These are phyloP conservation scores for Curvularia eragrostidis DNA, from an alignment of 2,329 filamentous ascomycete species.

Conservation along the genomic window DNA sequence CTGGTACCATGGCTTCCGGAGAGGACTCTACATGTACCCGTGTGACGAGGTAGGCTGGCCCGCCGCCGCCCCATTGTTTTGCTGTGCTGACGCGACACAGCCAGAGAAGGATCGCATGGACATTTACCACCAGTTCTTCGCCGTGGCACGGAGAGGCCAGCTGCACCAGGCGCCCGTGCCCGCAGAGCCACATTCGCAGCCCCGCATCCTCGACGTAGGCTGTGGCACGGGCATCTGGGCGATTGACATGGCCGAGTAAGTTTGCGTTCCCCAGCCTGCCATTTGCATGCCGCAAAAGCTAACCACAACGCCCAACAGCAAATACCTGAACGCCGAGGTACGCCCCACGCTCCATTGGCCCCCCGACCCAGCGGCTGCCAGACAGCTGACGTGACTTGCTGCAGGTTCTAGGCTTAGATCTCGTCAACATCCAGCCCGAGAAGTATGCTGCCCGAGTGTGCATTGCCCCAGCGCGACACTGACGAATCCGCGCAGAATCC, in stretches of 20 bases:
- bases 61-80: neutral
- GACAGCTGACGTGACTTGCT: conserved; percentile 34
- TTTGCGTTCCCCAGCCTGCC: conserved; percentile 32
- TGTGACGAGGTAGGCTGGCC: conserved; percentile 71
- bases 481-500: conserved; percentile 64
- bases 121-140: conserved; percentile 80
- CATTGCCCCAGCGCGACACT: conserved; percentile 43
- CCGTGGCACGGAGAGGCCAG: conserved; percentile 65
- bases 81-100: conserved; percentile 50
- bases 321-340: conserved; percentile 63
- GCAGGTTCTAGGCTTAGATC: conserved; percentile 65
- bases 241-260: conserved; percentile 81
- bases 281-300: conserved; percentile 29
- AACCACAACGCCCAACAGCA: conserved; percentile 49
- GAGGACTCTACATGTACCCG: conserved; percentile 76
- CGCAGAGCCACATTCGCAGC: conserved; percentile 39
- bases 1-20: conserved; percentile 71
- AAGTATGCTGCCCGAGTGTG: conserved; percentile 55
- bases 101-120: conserved; percentile 79
- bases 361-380: conserved; percentile 18
- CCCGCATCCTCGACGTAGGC: conserved; percentile 70
- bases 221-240: conserved; percentile 93
- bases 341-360: conserved; percentile 20
- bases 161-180: conserved; percentile 55
- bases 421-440: conserved; percentile 67